Base-by-base conservation (phyloP, 768 basidiomycete genomes). In the Trametes villosa region DNA sequence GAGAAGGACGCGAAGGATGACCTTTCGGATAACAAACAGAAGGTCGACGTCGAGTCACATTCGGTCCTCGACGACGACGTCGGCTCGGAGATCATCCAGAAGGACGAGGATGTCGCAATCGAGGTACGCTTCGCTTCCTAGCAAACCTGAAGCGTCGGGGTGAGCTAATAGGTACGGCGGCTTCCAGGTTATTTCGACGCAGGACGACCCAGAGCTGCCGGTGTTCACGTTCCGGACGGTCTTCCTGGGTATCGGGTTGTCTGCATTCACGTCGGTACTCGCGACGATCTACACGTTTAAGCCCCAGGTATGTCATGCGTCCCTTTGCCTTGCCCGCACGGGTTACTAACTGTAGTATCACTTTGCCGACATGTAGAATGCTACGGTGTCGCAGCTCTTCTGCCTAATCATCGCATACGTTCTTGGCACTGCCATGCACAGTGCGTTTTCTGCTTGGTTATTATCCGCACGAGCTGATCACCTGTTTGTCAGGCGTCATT, bases 361-460 rank as follows among this genome's bases (percentile, higher is more conserved):
- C 11, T 34, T 36, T 36, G 33, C 13, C 13, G 4, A 0, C 33
- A 24, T 29, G 15, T 74, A 84, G 75, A 81, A 80, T 67, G 82
- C 83, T 3, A 72, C 75, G 0, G 83, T 84, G 1, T 83, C 82
- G 7, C 81, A 83, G 58, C 72, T 85, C 3, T 85, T 85, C 72
- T 81, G 78, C 60, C 72, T 84, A 27, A 82, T 85, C 61, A 82
- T 85, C 60, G 81, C 83, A 1, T 83, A 84, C 65, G 78, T 83
- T 24, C 72, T 84, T 3, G 83, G 83, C 1, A 78, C 76, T 5
- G 78, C 76, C 0, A 82, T 83, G 79, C 74, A 78, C 34, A 66
- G 79, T 78, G 48, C 72, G 79, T 67, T 22, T 74, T 75, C n/a
- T 8, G 12, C 29, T 27, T 4, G 27, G 1, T 11, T 8, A 29